Evolutionary conservation across 306 rosid species (phyloP).

Genomic region (Carpinus viminea): DNA sequence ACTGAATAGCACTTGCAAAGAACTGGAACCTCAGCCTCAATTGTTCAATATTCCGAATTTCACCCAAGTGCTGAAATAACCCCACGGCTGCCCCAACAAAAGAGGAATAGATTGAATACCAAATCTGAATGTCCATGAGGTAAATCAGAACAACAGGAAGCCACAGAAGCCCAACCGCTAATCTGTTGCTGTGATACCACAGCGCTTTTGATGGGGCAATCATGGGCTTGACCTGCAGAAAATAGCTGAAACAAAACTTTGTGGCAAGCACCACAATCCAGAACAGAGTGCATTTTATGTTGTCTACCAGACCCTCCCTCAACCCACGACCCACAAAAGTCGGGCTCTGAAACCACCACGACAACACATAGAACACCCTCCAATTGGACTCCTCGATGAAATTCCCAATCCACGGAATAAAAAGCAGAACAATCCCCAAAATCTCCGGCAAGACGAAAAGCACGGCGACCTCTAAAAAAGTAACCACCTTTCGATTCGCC

Average conservation of each 20-base stretch:
- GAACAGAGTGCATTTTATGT: slow-evolving; percentile 70
- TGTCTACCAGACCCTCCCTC: slow-evolving; percentile 89
- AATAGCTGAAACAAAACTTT: slow-evolving; percentile 81
- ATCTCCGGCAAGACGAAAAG: slow-evolving; percentile 80
- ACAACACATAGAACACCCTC: slow-evolving; percentile 73
- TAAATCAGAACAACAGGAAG: slow-evolving; percentile 83
- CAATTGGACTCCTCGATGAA: slow-evolving; percentile 81
- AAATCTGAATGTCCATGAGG: slow-evolving; percentile 92
- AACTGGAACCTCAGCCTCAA: slow-evolving; percentile 92
- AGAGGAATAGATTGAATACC: slow-evolving; percentile 92
- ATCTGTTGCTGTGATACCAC: slow-evolving; percentile 55
- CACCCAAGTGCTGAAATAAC: slow-evolving; percentile 87
- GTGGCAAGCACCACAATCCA: slow-evolving; percentile 84
- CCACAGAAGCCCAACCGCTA: slow-evolving; percentile 77
- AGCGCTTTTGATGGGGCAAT: slow-evolving; percentile 66
- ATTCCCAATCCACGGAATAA: slow-evolving; percentile 86
- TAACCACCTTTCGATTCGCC: slow-evolving; percentile 39
- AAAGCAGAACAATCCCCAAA: slow-evolving; percentile 62
- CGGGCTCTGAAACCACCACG: slow-evolving; percentile 96
- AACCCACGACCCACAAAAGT: slow-evolving; percentile 92
- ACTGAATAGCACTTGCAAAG: slow-evolving; percentile 93
- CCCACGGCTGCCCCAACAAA: slow-evolving; percentile 84
- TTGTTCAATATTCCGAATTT: slow-evolving; percentile 87
- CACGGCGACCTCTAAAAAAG: slow-evolving; percentile 37
- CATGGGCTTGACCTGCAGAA: slow-evolving; percentile 90